phyloP scores from a whole-genome alignment of 2,329 filamentous ascomycete genomes.

The Aspergillus sp. region DNA sequence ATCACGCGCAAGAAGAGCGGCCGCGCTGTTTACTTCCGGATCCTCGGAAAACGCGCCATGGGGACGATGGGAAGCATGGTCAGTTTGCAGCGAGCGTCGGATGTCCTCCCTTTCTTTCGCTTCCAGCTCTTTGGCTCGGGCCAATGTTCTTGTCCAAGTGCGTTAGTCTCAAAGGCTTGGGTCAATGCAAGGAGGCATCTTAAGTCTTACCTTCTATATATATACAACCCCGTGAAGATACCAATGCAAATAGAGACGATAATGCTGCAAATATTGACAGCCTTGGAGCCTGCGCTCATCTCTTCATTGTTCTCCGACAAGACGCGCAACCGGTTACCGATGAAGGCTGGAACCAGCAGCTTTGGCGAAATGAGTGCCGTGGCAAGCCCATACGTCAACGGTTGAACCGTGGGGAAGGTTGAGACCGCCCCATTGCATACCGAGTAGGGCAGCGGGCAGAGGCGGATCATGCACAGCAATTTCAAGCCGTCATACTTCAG shows the following conservation, averaged over 20 bases:
- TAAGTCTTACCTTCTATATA: constrained; percentile 66
- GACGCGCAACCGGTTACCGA: constrained; percentile 78
- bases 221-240: constrained; percentile 74
- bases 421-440: constrained; percentile 92
- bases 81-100: constrained; percentile 36
- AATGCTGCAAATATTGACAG: constrained; percentile 83
- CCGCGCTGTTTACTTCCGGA: constrained; percentile 43
- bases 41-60: constrained; percentile 42
- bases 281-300: constrained; percentile 77
- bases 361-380: constrained; percentile 84
- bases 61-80: constrained; percentile 38
- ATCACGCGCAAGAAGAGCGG: constrained; percentile 43
- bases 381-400: constrained; percentile 73
- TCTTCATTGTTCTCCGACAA: constrained; percentile 81
- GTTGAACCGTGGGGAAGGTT: constrained; percentile 85
- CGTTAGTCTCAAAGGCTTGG: constrained; percentile 5
- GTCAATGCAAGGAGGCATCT: not conserved
- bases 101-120: constrained; percentile 48
- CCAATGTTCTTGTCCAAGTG: constrained; percentile 42
- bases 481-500: constrained; percentile 87
- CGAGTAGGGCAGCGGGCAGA: constrained; percentile 91
- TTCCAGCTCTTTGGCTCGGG: constrained; percentile 52
- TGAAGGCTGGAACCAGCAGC: constrained; percentile 87
- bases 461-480: constrained; percentile 84
- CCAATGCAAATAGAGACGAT: constrained; percentile 70